Conservation (phyloP, 2,329 filamentous ascomycete genomes). For the Byssothecium circinans region DNA sequence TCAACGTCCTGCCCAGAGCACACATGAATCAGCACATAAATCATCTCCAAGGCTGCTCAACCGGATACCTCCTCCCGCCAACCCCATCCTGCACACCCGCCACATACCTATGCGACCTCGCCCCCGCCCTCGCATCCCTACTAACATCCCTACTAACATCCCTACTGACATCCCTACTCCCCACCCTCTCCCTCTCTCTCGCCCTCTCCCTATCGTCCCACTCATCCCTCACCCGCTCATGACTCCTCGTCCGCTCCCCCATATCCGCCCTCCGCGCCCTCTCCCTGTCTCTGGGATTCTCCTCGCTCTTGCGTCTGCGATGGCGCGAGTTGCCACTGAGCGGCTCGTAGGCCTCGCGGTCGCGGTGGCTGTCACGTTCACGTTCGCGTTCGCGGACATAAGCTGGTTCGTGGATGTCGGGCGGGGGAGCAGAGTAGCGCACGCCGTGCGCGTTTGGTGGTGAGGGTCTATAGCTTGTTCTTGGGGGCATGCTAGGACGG, state of each 20-base stretch:
- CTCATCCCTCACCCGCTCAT: slow-evolving; percentile 26
- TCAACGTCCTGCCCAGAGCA: too few relatives aligned
- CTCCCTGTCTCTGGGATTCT: slow-evolving; percentile 10
- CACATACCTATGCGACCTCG: slow-evolving; percentile 37
- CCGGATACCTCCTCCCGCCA: slow-evolving; percentile 36
- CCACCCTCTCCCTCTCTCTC: slow-evolving; percentile 5
- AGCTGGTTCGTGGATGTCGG: slow-evolving; percentile 20
- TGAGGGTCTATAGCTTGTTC: slow-evolving; percentile 22
- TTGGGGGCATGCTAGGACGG: slow-evolving; percentile 29
- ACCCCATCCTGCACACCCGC: slow-evolving; percentile 39
- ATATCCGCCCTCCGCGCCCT: not conserved
- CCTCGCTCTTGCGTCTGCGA: slow-evolving; percentile 13
- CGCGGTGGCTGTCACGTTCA: slow-evolving; percentile 15
- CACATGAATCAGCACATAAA: too few relatives aligned
- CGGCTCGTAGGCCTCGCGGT: slow-evolving; percentile 8
- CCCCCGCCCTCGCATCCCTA: slow-evolving; percentile 14
- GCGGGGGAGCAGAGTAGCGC: slow-evolving; percentile 27
- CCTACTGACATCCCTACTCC: slow-evolving; percentile 4
- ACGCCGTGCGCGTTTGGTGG: slow-evolving; percentile 20
- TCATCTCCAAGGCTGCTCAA: slow-evolving; percentile 17
- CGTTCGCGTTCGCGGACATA: slow-evolving; percentile 21
- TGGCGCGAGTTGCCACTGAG: slow-evolving; percentile 6
- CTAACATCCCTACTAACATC: slow-evolving; percentile 8
- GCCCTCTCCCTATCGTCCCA: slow-evolving; percentile 20
- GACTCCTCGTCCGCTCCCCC: slow-evolving; percentile 12